Evolutionary conservation across 208 protist genomes (phyloP).

Genomic region (Zelonia costaricensis): DNA sequence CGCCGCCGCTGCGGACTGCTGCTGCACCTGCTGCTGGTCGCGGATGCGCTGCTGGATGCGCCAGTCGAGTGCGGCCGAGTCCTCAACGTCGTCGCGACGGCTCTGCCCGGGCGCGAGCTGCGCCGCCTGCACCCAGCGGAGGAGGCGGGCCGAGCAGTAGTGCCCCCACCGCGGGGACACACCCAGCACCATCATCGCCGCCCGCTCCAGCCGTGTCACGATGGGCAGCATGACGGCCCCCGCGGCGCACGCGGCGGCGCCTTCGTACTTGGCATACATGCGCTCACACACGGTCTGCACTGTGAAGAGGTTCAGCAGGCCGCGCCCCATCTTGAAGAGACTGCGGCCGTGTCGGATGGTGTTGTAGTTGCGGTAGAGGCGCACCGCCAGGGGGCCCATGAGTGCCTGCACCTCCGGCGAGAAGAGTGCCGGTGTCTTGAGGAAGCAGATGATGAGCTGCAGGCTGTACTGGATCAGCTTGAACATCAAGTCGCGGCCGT

Average conservation of each 20-base stretch:
- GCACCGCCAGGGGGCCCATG: constrained; percentile 55
- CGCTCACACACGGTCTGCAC: constrained; percentile 65
- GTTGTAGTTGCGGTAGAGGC: constrained; percentile 81
- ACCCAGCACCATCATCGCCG: constrained; percentile 1
- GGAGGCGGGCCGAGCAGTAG: constrained; percentile 3
- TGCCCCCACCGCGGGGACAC: constrained; percentile 12
- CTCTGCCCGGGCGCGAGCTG: constrained; percentile 8
- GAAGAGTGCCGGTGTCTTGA: constrained; percentile 66
- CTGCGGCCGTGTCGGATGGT: constrained; percentile 86
- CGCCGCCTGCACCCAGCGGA: constrained; percentile 21
- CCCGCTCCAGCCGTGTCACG: constrained; percentile 15
- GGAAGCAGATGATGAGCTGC: constrained; percentile 73
- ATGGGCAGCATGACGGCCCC: constrained; percentile 28
- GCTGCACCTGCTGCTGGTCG: neutral
- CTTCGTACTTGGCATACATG: constrained; percentile 62
- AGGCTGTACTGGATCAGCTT: constrained; percentile 82
- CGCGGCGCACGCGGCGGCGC: constrained; percentile 13
- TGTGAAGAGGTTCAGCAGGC: constrained; percentile 78
- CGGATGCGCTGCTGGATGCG: constrained; percentile 18
- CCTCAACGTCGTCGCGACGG: constrained; percentile 8
- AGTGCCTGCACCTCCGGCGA: constrained; percentile 50
- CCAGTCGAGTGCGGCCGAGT: constrained; percentile 4
- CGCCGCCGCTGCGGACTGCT: neutral
- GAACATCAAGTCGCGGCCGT: constrained; percentile 83
- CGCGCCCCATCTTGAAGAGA: constrained; percentile 86